Percentiles rank a stretch among this genome's conserved stretches.
These are phyloP conservation scores for Perkinsus marinus DNA, from an alignment of 169 alveolate species.

Conservation along the genomic window DNA sequence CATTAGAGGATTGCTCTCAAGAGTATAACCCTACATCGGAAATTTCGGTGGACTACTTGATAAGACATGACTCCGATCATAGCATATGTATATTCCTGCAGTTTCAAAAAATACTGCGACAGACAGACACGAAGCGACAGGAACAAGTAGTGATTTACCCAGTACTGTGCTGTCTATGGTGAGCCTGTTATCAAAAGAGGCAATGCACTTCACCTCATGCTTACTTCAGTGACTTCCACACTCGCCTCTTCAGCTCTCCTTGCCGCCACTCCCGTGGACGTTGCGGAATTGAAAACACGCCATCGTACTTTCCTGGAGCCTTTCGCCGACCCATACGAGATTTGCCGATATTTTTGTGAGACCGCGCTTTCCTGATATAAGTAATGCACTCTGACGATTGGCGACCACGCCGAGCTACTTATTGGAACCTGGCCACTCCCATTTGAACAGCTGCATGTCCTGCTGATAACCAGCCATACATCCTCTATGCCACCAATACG, in stretches of 20 bases:
- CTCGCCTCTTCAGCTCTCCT: conserved; percentile 41
- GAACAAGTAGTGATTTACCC: no score
- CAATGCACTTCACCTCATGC: background rate
- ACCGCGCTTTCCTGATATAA: conserved; percentile 35
- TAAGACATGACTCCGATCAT: no score
- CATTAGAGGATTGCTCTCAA: no score
- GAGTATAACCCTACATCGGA: no score
- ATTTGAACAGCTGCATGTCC: conserved; percentile 59
- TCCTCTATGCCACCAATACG: conserved; percentile 49
- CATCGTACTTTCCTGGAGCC: conserved; percentile 57
- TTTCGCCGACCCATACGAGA: conserved; percentile 69
- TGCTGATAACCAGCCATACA: conserved; percentile 65
- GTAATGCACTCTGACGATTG: background rate
- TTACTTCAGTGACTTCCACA: background rate
- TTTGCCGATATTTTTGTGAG: conserved; percentile 54
- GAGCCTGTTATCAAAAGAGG: no score
- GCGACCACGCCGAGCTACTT: background rate
- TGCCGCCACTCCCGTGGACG: conserved; percentile 57
- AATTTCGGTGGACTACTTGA: no score
- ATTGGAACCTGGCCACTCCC: conserved; percentile 32
- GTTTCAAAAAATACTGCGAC: no score
- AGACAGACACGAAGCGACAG: no score
- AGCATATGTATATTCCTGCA: no score
- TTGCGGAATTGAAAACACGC: conserved; percentile 61
- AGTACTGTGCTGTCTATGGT: no score